Evolutionary conservation across 192 early-diverging fungal species (phyloP).

Genomic region (Lunasporangiospora selenospora): DNA sequence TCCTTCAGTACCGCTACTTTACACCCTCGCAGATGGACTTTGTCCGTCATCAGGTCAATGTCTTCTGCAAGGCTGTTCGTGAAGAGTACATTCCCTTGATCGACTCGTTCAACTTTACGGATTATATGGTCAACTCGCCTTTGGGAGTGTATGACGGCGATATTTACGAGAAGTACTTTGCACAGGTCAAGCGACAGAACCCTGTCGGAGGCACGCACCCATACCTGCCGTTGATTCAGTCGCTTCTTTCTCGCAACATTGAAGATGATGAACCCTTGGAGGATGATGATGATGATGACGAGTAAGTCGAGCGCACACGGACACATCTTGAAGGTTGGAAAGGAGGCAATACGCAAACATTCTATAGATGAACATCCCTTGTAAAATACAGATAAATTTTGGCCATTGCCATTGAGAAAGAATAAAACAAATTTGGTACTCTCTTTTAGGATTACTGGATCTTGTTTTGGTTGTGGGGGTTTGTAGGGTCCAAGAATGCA

Average conservation of each 20-base stretch:
- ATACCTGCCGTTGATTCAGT: constrained; percentile 84
- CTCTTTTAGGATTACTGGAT: too few relatives aligned
- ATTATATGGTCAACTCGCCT: constrained; percentile 88
- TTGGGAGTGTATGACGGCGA: constrained; percentile 86
- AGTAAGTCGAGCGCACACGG: constrained; percentile 21
- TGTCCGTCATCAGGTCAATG: constrained; percentile 69
- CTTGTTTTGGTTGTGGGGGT: too few relatives aligned
- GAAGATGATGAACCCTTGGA: constrained; percentile 59
- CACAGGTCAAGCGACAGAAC: constrained; percentile 77
- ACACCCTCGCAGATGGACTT: constrained; percentile 69
- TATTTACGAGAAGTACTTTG: constrained; percentile 85
- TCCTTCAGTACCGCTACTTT: constrained; percentile 86
- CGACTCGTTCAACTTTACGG: constrained; percentile 86
- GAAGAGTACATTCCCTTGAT: constrained; percentile 81
- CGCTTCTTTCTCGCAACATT: constrained; percentile 65
- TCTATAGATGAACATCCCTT: too few relatives aligned
- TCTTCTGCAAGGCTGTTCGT: constrained; percentile 69
- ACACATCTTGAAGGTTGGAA: too few relatives aligned
- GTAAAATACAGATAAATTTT: too few relatives aligned
- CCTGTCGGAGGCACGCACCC: constrained; percentile 60
- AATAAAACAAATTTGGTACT: too few relatives aligned
- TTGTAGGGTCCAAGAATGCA: too few relatives aligned
- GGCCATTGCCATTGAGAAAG: too few relatives aligned
- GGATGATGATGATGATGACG: constrained; percentile 66
- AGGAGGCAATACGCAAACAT: too few relatives aligned